Evolutionary conservation across 345 rosid species (phyloP).

Genomic region (Eucalyptus marginata): DNA sequence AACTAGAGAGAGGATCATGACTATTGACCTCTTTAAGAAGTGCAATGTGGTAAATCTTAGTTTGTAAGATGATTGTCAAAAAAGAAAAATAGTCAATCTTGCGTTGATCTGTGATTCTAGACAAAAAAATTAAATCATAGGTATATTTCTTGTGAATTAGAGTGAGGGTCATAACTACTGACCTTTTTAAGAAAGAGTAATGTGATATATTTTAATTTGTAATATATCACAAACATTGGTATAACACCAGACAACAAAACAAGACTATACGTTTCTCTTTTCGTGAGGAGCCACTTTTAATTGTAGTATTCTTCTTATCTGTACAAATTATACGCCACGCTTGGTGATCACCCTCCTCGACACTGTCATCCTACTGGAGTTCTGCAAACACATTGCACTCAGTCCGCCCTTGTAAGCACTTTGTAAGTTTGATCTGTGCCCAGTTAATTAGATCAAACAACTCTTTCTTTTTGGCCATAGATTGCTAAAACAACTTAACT

Average conservation of each 20-base stretch:
- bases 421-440: not conserved
- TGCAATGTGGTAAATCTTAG: not conserved
- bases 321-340: not conserved
- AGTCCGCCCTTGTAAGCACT: not conserved
- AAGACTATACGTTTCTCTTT: not conserved
- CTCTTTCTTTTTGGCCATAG: not conserved
- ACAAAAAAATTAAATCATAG: too few relatives aligned
- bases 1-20: not conserved
- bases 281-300: not conserved
- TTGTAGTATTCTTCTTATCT: not conserved
- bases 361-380: not conserved
- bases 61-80: not conserved
- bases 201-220: not conserved
- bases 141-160: too few relatives aligned
- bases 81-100: rapidly evolving
- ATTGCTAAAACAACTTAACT: not conserved
- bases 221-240: not conserved
- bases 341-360: not conserved
- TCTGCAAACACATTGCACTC: not conserved
- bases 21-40: not conserved
- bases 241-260: not conserved
- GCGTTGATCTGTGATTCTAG: rapidly evolving
- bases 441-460: not conserved
- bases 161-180: not conserved
- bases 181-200: not conserved